These are phyloP conservation scores for Hemisphaericaspora xylofermentans DNA, from an alignment of 1,139 yeast species.

Conservation along the genomic window DNA sequence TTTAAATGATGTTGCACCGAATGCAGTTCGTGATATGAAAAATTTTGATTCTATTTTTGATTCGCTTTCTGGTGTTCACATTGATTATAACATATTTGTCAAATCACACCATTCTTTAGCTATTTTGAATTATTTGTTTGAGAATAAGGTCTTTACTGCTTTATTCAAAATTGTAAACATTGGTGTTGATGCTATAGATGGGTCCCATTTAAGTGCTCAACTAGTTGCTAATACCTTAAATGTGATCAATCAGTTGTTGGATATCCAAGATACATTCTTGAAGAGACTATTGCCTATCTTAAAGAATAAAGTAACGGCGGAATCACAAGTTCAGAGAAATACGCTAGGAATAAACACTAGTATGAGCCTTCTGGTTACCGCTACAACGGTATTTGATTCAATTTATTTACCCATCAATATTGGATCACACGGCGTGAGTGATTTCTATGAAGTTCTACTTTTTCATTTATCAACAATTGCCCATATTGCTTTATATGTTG, in stretches of 20 bases:
- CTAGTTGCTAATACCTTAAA: slow-evolving; percentile 33
- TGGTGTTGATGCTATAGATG: slow-evolving; percentile 57
- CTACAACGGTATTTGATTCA: slow-evolving; percentile 47
- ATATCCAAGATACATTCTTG: slow-evolving; percentile 48
- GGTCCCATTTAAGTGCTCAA: slow-evolving; percentile 21
- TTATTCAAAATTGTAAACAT: slow-evolving; percentile 51
- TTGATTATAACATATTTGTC: slow-evolving; percentile 36
- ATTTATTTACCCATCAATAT: slow-evolving; percentile 50
- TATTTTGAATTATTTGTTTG: slow-evolving; percentile 59
- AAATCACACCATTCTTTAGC: slow-evolving; percentile 71
- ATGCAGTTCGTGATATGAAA: slow-evolving; percentile 30
- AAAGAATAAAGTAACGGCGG: slow-evolving; percentile 20
- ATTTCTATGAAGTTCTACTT: slow-evolving; percentile 69
- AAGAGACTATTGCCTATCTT: slow-evolving; percentile 28
- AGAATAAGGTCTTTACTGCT: slow-evolving; percentile 54
- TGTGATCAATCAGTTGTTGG: slow-evolving; percentile 50
- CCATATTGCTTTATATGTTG: slow-evolving; percentile 69
- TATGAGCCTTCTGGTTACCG: slow-evolving; percentile 27
- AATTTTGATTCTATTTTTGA: slow-evolving; percentile 52
- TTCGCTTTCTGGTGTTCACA: slow-evolving; percentile 17
- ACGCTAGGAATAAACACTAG: slow-evolving; percentile 25
- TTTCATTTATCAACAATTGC: slow-evolving; percentile 69
- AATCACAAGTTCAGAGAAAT: slow-evolving; percentile 3
- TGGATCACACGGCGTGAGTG: slow-evolving; percentile 61
- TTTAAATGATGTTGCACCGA: slow-evolving; percentile 41